Percentiles rank a stretch among this genome's conserved stretches.
Evolutionary conservation across 1,139 yeast genomes (phyloP).

Genomic region (Taphrina sp.): DNA sequence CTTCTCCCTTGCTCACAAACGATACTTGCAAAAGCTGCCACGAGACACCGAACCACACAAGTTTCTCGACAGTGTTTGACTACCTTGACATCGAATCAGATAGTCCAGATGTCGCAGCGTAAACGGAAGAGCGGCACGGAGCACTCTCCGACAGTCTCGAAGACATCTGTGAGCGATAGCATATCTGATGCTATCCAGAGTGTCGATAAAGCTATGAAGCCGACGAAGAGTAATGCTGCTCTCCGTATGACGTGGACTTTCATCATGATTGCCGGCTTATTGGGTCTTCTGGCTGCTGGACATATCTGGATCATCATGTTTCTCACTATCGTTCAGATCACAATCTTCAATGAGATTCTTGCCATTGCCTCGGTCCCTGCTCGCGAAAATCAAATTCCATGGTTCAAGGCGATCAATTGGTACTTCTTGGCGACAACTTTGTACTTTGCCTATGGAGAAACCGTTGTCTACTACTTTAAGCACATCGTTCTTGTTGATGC

Average conservation of each 20-base stretch:
- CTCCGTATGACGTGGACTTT: slow-evolving; percentile 87
- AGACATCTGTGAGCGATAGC: background rate
- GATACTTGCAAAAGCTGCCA: too few relatives aligned
- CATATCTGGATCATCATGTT: slow-evolving; percentile 74
- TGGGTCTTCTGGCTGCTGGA: slow-evolving; percentile 75
- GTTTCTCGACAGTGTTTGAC: too few relatives aligned
- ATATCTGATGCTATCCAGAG: too few relatives aligned
- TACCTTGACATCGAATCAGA: too few relatives aligned
- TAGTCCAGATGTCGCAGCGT: slow-evolving; percentile 4
- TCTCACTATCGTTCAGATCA: slow-evolving; percentile 70
- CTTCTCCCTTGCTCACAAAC: too few relatives aligned
- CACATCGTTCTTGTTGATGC: slow-evolving; percentile 51
- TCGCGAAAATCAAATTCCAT: slow-evolving; percentile 75
- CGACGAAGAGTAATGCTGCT: slow-evolving; percentile 19
- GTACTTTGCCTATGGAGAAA: slow-evolving; percentile 85
- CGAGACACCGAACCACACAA: too few relatives aligned
- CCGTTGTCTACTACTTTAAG: slow-evolving; percentile 64
- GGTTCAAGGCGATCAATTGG: slow-evolving; percentile 87
- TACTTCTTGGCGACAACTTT: slow-evolving; percentile 66
- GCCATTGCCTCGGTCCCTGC: slow-evolving; percentile 79
- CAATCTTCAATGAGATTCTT: slow-evolving; percentile 88
- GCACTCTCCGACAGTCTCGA: background rate
- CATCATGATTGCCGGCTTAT: slow-evolving; percentile 79
- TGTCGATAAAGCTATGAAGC: slow-evolving; percentile 1
- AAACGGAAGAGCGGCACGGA: slow-evolving; percentile 10